A percentile compares a stretch with the other conserved stretches of the same genome.
These are phyloP conservation scores for Achaetomium macrosporum DNA, from an alignment of 2,329 filamentous ascomycete genomes.

Conservation along the genomic window DNA sequence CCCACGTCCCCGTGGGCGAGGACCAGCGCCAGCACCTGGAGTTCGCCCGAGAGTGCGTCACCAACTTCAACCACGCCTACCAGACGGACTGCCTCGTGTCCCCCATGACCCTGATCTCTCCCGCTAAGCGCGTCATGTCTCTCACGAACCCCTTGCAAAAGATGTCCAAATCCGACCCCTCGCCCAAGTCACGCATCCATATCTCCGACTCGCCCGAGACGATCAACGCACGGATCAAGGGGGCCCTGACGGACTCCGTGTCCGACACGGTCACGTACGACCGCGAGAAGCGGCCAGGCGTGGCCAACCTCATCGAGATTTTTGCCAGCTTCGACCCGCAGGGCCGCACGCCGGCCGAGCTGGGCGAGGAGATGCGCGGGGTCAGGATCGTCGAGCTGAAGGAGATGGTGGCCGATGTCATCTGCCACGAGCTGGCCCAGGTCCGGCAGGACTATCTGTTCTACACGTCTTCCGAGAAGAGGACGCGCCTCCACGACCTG, in stretches of 20 bases:
- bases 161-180: conserved; percentile 86
- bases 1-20: conserved; percentile 93
- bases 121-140: conserved; percentile 83
- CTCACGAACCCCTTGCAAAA: conserved; percentile 71
- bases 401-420: conserved; percentile 38
- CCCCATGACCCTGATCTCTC: conserved; percentile 69
- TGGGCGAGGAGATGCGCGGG: conserved; percentile 39
- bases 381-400: conserved; percentile 14
- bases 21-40: conserved; percentile 94
- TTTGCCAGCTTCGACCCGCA: conserved; percentile 60
- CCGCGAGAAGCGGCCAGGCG: conserved; percentile 62
- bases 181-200: conserved; percentile 70
- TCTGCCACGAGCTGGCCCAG: conserved; percentile 47
- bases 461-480: conserved; percentile 5
- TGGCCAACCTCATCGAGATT: conserved; percentile 81
- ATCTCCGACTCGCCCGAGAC: conserved; percentile 64
- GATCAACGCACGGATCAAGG: conserved; percentile 64
- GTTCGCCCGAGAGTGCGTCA: conserved; percentile 79
- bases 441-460: conserved; percentile 50
- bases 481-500: conserved; percentile 41
- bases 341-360: conserved; percentile 34
- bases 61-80: conserved; percentile 77
- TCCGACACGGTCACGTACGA: conserved; percentile 64
- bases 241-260: conserved; percentile 69
- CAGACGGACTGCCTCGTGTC: conserved; percentile 53